Conservation (phyloP, 2,329 filamentous ascomycete genomes). For the Zymoseptoria pseudotritici region DNA sequence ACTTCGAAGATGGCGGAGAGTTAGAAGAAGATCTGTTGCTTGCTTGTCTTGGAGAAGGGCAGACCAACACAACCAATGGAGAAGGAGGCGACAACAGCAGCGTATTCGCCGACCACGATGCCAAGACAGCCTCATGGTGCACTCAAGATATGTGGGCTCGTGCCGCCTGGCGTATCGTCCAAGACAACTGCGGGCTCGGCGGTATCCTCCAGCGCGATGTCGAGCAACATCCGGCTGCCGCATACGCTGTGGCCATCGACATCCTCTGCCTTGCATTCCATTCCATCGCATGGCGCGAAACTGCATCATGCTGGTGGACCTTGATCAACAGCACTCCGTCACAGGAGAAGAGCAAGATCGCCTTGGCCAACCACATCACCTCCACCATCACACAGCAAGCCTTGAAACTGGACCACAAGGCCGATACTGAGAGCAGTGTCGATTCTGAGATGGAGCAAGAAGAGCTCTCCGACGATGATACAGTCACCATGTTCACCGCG, state of each 20-base stretch:
- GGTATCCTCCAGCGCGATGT: conserved; percentile 10
- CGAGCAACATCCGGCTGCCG: conserved; percentile 12
- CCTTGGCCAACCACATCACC: not conserved
- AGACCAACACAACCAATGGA: not conserved
- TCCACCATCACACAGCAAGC: not conserved
- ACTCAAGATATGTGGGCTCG: conserved; percentile 21
- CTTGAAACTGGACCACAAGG: conserved; percentile 1
- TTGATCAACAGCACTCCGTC: conserved; percentile 4
- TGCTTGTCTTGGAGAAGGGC: conserved; percentile 16
- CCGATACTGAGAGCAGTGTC: not conserved
- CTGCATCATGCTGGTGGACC: conserved; percentile 10
- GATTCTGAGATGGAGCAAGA: not conserved
- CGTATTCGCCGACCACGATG: conserved; percentile 2
- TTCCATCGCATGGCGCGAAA: conserved; percentile 14
- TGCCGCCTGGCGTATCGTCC: conserved; percentile 18
- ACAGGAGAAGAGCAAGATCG: not conserved
- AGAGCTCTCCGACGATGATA: not conserved
- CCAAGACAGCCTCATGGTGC: conserved; percentile 12
- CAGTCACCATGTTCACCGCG: not conserved
- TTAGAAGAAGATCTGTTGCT: conserved; percentile 20
- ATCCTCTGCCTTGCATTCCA: conserved; percentile 21
- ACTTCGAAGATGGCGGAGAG: conserved; percentile 13
- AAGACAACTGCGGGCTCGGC: conserved; percentile 12
- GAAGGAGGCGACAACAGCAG: not conserved
- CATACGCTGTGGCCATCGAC: conserved; percentile 18